Conservation (phyloP, 139 green algal genomes). For the Coccomyxa sp. region DNA sequence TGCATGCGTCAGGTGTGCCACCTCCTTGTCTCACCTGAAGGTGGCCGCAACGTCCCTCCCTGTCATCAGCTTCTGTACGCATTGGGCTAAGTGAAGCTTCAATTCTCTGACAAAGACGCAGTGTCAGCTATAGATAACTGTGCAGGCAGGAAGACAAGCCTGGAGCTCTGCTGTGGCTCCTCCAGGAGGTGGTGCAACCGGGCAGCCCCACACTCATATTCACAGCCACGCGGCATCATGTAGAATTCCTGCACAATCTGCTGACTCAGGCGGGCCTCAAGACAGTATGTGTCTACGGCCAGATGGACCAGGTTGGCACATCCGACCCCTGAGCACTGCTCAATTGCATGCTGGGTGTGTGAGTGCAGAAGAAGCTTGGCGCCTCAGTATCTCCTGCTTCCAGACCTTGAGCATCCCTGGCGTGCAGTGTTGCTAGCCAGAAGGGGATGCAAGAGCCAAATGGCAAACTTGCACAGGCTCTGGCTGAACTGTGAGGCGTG, state of each 20-base stretch:
- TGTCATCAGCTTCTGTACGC: too few species aligned
- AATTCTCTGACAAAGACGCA: too few species aligned
- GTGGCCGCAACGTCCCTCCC: too few species aligned
- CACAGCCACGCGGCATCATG: conserved; percentile 88
- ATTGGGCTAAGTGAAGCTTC: neutral
- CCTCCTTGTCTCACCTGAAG: neutral
- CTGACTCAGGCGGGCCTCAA: conserved; percentile 65
- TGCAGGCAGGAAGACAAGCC: conserved; percentile 85
- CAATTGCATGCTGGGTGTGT: too few species aligned
- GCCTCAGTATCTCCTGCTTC: too few species aligned
- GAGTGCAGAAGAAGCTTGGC: too few species aligned
- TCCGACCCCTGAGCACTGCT: neutral
- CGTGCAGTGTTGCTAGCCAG: too few species aligned
- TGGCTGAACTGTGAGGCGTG: neutral
- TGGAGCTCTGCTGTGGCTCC: conserved; percentile 84
- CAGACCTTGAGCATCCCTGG: too few species aligned
- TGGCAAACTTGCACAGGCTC: neutral
- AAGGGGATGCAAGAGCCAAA: too few species aligned
- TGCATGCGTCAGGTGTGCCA: conserved; percentile 63
- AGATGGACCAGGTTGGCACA: conserved; percentile 84
- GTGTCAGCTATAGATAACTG: too few species aligned
- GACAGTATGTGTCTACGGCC: conserved; percentile 77
- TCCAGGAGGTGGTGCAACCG: conserved; percentile 65
- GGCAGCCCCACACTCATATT: conserved; percentile 85
- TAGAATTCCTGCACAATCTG: conserved; percentile 85